Percentiles rank a stretch among this genome's conserved stretches.
Conservation (phyloP, 495 filamentous ascomycete species). For the Aspergillus ostianus region DNA sequence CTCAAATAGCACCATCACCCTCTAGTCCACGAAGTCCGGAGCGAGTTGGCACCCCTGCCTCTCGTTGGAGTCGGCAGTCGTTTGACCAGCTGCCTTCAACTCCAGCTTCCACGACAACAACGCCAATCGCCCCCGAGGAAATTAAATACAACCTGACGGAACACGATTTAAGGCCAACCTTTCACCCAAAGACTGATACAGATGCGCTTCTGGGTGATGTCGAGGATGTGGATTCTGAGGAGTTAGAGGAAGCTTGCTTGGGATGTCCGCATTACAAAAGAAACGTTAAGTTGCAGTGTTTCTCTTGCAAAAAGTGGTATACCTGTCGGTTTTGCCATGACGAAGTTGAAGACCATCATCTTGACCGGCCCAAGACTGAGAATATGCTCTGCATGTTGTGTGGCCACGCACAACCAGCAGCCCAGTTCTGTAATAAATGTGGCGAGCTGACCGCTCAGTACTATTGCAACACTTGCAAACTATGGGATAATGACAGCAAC, state of each 20-base stretch:
- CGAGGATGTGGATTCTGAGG: conserved; percentile 43
- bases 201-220: conserved; percentile 41
- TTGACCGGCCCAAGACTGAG: conserved; percentile 79
- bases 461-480: conserved; percentile 91
- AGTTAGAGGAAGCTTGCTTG: conserved; percentile 47
- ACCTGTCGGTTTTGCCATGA: conserved; percentile 97
- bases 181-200: conserved; percentile 50
- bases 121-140: conserved; percentile 31
- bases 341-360: conserved; percentile 73
- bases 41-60: conserved; percentile 32
- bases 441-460: conserved; percentile 80
- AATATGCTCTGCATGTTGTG: conserved; percentile 99
- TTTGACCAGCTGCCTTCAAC: conserved; percentile 31
- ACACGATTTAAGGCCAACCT: conserved; percentile 71
- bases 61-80: conserved; percentile 25
- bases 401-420: conserved; percentile 77
- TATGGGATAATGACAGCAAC: conserved; percentile 91
- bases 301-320: conserved; percentile 85
- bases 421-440: conserved; percentile 73
- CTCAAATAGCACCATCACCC: conserved; percentile 30
- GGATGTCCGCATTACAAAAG: conserved; percentile 93
- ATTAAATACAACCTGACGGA: conserved; percentile 66
- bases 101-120: conserved; percentile 26
- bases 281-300: conserved; percentile 94
- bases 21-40: conserved; percentile 37